These are phyloP conservation scores for Protostelium mycophagum DNA, from an alignment of 78 protist genomes.

Conservation along the genomic window DNA sequence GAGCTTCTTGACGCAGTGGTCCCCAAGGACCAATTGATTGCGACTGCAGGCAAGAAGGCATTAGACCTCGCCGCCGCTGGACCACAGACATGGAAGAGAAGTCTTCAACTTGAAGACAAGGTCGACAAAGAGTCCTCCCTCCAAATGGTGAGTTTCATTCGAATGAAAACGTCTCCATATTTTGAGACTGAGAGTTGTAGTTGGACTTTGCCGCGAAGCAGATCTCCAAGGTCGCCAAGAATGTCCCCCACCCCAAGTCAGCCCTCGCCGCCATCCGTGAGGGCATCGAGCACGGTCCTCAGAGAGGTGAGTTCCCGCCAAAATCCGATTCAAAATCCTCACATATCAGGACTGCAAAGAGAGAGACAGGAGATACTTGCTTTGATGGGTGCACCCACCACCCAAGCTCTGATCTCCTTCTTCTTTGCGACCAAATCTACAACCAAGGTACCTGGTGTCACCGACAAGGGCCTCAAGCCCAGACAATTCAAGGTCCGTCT, in stretches of 20 bases:
- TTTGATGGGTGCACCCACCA: neutral
- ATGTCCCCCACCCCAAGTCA: neutral
- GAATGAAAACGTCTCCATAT: neutral
- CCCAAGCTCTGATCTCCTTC: conserved; percentile 4
- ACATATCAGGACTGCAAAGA: neutral
- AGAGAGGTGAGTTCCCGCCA: neutral
- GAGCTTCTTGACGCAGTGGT: conserved; percentile 82
- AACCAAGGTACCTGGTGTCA: conserved; percentile 6
- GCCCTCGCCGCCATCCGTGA: neutral
- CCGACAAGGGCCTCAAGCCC: conserved; percentile 12
- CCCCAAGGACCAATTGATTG: conserved; percentile 71
- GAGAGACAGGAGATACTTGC: neutral
- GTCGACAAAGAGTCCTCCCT: neutral
- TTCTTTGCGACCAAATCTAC: conserved; percentile 17
- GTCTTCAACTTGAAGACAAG: neutral
- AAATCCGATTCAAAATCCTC: neutral
- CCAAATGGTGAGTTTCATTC: neutral
- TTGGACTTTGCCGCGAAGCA: neutral
- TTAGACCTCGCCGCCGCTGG: conserved; percentile 76
- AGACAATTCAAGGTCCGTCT: neutral
- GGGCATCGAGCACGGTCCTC: neutral
- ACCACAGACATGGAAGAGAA: conserved; percentile 38
- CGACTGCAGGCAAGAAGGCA: conserved; percentile 60
- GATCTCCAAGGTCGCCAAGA: neutral
- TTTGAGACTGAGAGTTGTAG: neutral